Evolutionary conservation across 1,284 basidiomycete genomes (phyloP).

Genomic region (Crepidotus sp.): DNA sequence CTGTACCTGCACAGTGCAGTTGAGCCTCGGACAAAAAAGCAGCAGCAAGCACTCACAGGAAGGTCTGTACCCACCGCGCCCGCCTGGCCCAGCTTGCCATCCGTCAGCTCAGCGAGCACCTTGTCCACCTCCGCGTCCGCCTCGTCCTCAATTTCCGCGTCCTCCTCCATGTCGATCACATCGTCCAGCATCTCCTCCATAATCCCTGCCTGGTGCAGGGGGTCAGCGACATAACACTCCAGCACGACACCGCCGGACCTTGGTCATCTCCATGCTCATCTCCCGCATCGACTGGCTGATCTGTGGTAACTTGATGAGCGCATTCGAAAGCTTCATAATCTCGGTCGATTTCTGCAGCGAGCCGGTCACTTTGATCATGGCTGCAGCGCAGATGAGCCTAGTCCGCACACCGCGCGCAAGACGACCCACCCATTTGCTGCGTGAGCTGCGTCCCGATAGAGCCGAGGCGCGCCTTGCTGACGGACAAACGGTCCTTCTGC

Average conservation of each 20-base stretch:
- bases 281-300: slow-evolving; percentile 90
- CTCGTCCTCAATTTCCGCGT: slow-evolving; percentile 93
- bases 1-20: slow-evolving; percentile 34
- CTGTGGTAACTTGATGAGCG: slow-evolving; percentile 87
- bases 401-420: not conserved
- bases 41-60: slow-evolving; percentile 52
- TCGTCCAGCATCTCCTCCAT: slow-evolving; percentile 93
- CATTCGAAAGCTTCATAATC: slow-evolving; percentile 97
- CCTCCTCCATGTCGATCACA: slow-evolving; percentile 79
- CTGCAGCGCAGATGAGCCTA: slow-evolving; percentile 35
- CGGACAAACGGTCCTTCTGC: slow-evolving; percentile 88
- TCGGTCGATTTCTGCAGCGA: slow-evolving; percentile 95
- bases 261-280: slow-evolving; percentile 99
- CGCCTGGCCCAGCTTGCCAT: slow-evolving; percentile 87
- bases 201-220: slow-evolving; percentile 67
- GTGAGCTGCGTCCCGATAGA: slow-evolving; percentile 87
- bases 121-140: slow-evolving; percentile 97
- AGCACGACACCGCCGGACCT: slow-evolving; percentile 41
- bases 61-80: slow-evolving; percentile 66
- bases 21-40: slow-evolving; percentile 1
- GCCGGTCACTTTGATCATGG: slow-evolving; percentile 96
- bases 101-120: slow-evolving; percentile 90
- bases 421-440: slow-evolving; percentile 81
- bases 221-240: not conserved
- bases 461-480: slow-evolving; percentile 88